A percentile compares a stretch with the other conserved stretches of the same genome.
phyloP scores from a whole-genome alignment of 2,329 filamentous ascomycete species.

The Boeremia exigua region DNA sequence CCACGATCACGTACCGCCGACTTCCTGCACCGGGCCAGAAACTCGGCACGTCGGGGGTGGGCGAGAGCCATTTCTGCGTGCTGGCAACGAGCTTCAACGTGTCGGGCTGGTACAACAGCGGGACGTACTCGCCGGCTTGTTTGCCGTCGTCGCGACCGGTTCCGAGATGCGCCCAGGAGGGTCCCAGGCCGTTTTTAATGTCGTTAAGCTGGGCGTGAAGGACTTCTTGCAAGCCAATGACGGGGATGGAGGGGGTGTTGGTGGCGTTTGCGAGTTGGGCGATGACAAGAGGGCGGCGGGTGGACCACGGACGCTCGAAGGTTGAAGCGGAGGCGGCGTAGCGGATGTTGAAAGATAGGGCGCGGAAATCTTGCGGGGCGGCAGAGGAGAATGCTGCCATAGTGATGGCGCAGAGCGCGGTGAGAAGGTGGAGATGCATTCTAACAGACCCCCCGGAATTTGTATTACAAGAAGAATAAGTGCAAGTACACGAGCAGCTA shows the following conservation, averaged over 20 bases:
- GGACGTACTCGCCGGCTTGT: constrained; percentile 74
- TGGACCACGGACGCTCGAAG: constrained; percentile 65
- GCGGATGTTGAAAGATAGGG: constrained; percentile 68
- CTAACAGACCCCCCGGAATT: not conserved
- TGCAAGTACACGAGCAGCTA: not conserved
- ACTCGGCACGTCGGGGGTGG: constrained; percentile 72
- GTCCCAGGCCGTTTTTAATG: constrained; percentile 57
- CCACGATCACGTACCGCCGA: constrained; percentile 67
- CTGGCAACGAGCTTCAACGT: constrained; percentile 65
- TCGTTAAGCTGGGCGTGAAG: constrained; percentile 66
- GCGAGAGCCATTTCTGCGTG: constrained; percentile 75
- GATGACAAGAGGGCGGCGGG: constrained; percentile 61
- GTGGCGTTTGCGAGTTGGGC: constrained; percentile 57
- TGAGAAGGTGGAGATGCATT: not conserved
- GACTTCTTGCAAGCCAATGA: constrained; percentile 73
- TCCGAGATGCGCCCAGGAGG: constrained; percentile 65
- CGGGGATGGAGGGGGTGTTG: constrained; percentile 53
- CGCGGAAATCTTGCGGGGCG: constrained; percentile 41
- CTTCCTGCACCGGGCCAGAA: constrained; percentile 71
- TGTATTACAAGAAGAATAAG: not conserved
- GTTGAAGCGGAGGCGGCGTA: constrained; percentile 60
- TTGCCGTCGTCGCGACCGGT: constrained; percentile 69
- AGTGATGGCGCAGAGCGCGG: not conserved
- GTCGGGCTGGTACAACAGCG: constrained; percentile 72
- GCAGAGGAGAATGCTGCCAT: not conserved